These are phyloP conservation scores for Podospora australis DNA, from an alignment of 495 filamentous ascomycete species.

Conservation along the genomic window DNA sequence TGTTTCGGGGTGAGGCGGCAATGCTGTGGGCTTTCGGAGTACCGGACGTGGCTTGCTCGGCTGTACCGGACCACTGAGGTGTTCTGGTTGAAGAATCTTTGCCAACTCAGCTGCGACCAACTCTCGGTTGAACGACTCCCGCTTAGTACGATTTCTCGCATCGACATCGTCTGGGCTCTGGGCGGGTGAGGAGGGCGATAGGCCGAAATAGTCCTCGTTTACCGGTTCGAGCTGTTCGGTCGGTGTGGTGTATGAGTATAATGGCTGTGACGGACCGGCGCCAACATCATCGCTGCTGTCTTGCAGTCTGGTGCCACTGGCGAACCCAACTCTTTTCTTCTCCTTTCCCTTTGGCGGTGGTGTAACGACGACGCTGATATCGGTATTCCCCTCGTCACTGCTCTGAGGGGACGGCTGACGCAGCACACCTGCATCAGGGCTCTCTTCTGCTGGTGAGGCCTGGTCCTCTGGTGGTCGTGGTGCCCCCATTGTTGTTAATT, in stretches of 20 bases:
- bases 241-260: constrained; percentile 6
- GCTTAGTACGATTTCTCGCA: neutral
- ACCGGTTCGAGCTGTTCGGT: constrained; percentile 5
- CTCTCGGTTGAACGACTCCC: constrained; percentile 23
- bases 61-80: constrained; percentile 6
- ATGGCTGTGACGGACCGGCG: constrained; percentile 1
- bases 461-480: constrained; percentile 3
- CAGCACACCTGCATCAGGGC: no score
- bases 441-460: neutral
- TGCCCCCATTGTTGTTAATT: constrained; percentile 12
- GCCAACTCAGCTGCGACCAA: constrained; percentile 19
- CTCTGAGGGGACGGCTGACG: no score
- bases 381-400: no score
- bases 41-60: constrained; percentile 24
- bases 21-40: constrained; percentile 16
- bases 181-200: constrained; percentile 10
- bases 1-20: constrained; percentile 5
- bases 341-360: constrained; percentile 20
- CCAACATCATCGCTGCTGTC: neutral
- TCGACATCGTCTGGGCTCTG: constrained; percentile 5
- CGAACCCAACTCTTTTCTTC: constrained; percentile 30
- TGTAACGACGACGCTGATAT: neutral
- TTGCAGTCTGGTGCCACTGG: constrained; percentile 7
- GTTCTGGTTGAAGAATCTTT: constrained; percentile 18
- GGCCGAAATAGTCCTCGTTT: constrained; percentile 20